Base-by-base conservation (phyloP, 306 rosid genomes). In the Abrus precatorius region DNA sequence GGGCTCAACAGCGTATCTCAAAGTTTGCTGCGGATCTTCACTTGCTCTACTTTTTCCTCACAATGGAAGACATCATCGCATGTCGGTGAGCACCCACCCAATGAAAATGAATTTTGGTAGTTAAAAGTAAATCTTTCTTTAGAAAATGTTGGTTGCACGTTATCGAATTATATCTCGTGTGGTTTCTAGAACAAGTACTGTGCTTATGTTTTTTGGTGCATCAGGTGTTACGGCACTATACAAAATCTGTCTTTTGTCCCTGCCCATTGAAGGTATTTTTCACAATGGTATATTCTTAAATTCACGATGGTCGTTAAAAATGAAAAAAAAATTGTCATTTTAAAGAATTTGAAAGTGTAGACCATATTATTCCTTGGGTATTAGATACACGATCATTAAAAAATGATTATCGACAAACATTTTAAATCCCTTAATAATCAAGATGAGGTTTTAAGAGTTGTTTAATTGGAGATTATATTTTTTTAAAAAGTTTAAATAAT, bases 171-270 rank as follows among this genome's bases (percentile, higher is more conserved):
- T 32, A 44, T 66, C n/a, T 45, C 48, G 41, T 60, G 65, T 70
- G 65, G 64, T 71, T 71, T 76, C 61, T 38, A 66, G 72, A 68
- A 40, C 36, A n/a, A 13, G 28, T 10, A 53, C 44, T 70, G 44
- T 69, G 20, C 44, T n/a, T 44, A 9, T 64, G 32, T 41, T 72
- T 82, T 33, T 8, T 7, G 29, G 41, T 69, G 8, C 7, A 1
- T 71, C 56, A 8, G 64, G 14, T 77, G 79, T 77, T 54, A 28
- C 63, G 48, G 65, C 38, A 1, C 76, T 38, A 36, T 33, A 38
- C 5, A 53, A 54, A 64, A 60, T 43, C 30, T 33, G 75, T 36
- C 41, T 64, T 38, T 27, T 41, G 57, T 76, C 72, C 9, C 11
- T 59, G 20, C 14, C 48, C 30, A 57, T 72, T 56, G 33, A 55